Base-by-base conservation (phyloP, 805 yeast genomes). In the Ogataea paraovalis region DNA sequence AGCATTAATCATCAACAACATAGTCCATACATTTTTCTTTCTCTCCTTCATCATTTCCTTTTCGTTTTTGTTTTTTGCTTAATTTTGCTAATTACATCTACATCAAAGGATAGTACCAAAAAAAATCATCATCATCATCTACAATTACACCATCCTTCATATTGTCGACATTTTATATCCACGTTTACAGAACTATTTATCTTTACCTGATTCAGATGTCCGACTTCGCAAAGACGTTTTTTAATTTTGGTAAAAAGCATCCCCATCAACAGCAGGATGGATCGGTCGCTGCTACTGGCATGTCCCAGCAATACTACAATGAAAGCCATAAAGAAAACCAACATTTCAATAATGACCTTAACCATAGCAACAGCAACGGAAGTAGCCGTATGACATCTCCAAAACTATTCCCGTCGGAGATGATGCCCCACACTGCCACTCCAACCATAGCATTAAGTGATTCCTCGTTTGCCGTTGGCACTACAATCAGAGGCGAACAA, bases 401-500 rank as follows among this genome's bases (percentile, higher is more conserved):
- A 7, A 42, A 51, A 6, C 52, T 59, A n/a, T 65, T 66, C 45
- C 70, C 70, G 6, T 47, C 62, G 12, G 64, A 59, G n/a, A 62
- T 68, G 54, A 48, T 78, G 46, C 70, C 79, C 52, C 71, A 72
- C 34, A 71, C 79, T 1, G 71, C 81, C 1, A 71, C 81, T 4
- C 87, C 91, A 18, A 83, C 92, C 2, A 84, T 87, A 2, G 90
- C 90, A 0, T 66, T 85, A 9, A 73, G 82, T 42, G 77, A 78
- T 50, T 75, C 75, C 48, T 75, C 84, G 2, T 74, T 80, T 64
- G 91, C 79, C 1, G 77, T 82, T 64, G 91, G 90, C 2, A 83
- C 89, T 4, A 83, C 85, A 1, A 72, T 78, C 9, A 69, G 68
- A 41, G 62, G 71, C 2, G 67, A 66, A 23, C 67, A 65, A 28